A percentile compares a stretch with the other conserved stretches of the same genome.
Conservation (phyloP, 345 rosid species). For the Hibiscus tridactylites region DNA sequence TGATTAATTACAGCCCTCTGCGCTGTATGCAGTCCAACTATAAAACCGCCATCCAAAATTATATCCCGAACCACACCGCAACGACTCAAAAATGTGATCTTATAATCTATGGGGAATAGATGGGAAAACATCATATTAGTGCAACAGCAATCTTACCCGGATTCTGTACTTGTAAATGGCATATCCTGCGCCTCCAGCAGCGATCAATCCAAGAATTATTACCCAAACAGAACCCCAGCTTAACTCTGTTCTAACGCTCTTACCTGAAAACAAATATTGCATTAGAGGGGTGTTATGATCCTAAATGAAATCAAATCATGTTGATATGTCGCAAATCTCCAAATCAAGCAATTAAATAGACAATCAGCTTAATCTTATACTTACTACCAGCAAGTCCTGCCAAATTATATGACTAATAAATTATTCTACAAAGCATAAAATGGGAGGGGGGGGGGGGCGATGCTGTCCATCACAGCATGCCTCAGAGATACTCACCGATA, state of each 20-base stretch:
- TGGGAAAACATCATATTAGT: too few relatives aligned
- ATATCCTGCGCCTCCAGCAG: slow-evolving; percentile 61
- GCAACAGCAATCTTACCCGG: slow-evolving; percentile 43
- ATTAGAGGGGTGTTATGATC: neutral
- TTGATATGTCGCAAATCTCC: too few relatives aligned
- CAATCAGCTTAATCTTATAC: too few relatives aligned
- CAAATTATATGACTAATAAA: too few relatives aligned
- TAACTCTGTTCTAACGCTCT: slow-evolving; percentile 29
- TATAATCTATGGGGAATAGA: too few relatives aligned
- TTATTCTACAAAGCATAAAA: too few relatives aligned
- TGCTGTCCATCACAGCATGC: neutral
- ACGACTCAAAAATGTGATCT: too few relatives aligned
- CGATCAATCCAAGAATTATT: slow-evolving; percentile 58
- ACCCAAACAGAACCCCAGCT: slow-evolving; percentile 74
- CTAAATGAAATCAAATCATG: neutral
- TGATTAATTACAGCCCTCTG: too few relatives aligned
- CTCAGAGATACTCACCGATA: neutral
- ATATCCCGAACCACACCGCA: neutral
- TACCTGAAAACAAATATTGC: slow-evolving; percentile 32
- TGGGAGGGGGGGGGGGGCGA: too few relatives aligned
- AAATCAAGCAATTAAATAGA: too few relatives aligned
- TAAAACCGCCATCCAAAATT: neutral
- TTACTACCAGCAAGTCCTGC: too few relatives aligned
- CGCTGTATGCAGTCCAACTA: neutral
- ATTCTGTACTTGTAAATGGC: slow-evolving; percentile 84